Base-by-base conservation (phyloP, 1,284 basidiomycete species). In the Sparassis latifolia region DNA sequence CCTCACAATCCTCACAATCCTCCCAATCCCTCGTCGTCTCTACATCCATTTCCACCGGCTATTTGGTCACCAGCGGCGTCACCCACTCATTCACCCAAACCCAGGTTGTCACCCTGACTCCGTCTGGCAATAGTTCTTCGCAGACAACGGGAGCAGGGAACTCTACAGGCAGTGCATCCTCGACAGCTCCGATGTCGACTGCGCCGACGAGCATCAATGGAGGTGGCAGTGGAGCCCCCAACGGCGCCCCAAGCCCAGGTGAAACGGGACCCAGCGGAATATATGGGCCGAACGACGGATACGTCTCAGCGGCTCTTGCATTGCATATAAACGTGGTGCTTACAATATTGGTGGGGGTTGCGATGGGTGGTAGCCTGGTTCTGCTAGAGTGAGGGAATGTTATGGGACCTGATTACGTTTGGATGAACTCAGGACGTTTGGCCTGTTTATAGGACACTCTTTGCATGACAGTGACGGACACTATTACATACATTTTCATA, bases 211-310 rank as follows among this genome's bases (percentile, higher is more conserved):
- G 68, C 49, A 66, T 84, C 32, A 63, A 74, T 33, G 83, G 74
- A 37, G 83, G 74, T 42, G 78, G 81, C 35, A 69, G 68, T 12
- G 65, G 64, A 6, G 49, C 52, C 6, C 65, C 66, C 10, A 72
- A 72, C 30, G 77, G 77, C 32, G 78, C 77, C 4, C 74, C 75
- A 12, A 72, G 70, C 55, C 71, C 73, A 33, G 78, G 84, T 30
- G 60, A 68, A 39, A 54, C 70, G 3, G 70, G 62, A 30, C 56
- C 67, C 2, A 69, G 61, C 12, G 69, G 66, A 10, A 51, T 75
- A 33, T 82, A 74, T 55, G 85, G 86, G 30, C 86, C 86, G 39
- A 69, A 73, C 47, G 85, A 88, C 56, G 62, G 70, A 49, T 86
- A 80, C 65, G 80, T 79, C 53, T 75, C 83, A 20, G 76, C 70